Base-by-base conservation (phyloP, 306 rosid genomes). In the Senna siamea region DNA sequence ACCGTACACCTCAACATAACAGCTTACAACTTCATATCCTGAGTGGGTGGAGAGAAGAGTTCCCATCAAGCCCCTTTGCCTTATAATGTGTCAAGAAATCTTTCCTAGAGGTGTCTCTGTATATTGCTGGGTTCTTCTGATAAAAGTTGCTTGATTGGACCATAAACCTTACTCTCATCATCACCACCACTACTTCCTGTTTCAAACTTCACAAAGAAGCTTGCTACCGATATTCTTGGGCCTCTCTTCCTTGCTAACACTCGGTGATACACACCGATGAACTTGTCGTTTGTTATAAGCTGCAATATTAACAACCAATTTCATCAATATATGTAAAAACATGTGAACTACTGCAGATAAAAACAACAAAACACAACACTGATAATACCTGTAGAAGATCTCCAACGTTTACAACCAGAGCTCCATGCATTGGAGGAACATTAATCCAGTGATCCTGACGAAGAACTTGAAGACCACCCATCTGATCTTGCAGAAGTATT, bases 71-170 rank as follows among this genome's bases (percentile, higher is more conserved):
- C 0, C 82, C 84, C 72, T 75, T 73, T 1, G 60, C 4, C 37
- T 1, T 1, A 64, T 30, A 19, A 19, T 67, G 47, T 7, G 11
- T 3, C 13, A 47, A 5, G 23, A 61, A 81, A 0, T 74, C 83
- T 20, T 37, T 43, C 0, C 62, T 7, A 1, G 74, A 69, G 1
- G 38, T 74, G 7, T 23, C 84, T 57, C 51, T 68, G 10, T 83
- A 88, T 4, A 67, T 72, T 11, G 86, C 79, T 35, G 84, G 85
- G 20, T 79, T 74, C n/a, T 77, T 89, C 89, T 2, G 88, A 84
- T 76, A 82, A 20, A 19, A 89, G 64, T 37, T 89, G 86, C 61
- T 85, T 81, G 18, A 89, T 82, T 1, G 92, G 95, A 66, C 87
- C 86, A 63, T 80, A 87, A 18, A 61, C 44, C 66, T 55, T 3